These are phyloP conservation scores for Mucor lusitanicus DNA, from an alignment of 371 early-diverging fungal genomes.

Conservation along the genomic window DNA sequence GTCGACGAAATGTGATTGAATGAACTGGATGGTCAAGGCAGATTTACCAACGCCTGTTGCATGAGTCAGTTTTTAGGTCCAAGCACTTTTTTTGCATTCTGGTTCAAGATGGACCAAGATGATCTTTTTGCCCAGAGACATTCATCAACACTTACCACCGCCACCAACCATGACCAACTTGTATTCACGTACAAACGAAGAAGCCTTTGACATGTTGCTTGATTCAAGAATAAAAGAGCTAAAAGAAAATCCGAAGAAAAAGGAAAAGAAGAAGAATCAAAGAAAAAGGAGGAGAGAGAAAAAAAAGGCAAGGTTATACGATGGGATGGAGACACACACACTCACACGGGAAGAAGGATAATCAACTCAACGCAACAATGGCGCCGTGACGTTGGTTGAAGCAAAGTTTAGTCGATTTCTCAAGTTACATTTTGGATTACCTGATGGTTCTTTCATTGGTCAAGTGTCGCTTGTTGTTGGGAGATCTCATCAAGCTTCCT, in stretches of 20 bases:
- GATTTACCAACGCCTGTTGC: conserved; percentile 77
- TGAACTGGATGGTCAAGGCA: conserved; percentile 90
- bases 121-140: neutral
- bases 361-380: neutral
- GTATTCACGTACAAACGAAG: conserved; percentile 59
- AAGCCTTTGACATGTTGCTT: conserved; percentile 23
- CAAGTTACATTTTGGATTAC: neutral
- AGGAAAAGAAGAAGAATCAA: neutral
- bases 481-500: neutral
- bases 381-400: neutral
- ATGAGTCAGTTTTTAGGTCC: neutral
- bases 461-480: neutral
- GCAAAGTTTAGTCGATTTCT: neutral
- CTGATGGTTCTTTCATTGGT: neutral
- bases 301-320: neutral
- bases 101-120: conserved; percentile 70
- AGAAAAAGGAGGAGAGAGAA: neutral
- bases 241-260: conserved; percentile 5
- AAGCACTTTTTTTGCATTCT: neutral
- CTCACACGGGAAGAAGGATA: neutral
- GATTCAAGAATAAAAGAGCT: neutral
- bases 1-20: conserved; percentile 89
- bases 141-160: conserved; percentile 61
- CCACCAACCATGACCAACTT: conserved; percentile 88
- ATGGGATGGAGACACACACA: neutral